Evolutionary conservation across 2,329 filamentous ascomycete species (phyloP).

Genomic region (Herpotrichia juniperi): DNA sequence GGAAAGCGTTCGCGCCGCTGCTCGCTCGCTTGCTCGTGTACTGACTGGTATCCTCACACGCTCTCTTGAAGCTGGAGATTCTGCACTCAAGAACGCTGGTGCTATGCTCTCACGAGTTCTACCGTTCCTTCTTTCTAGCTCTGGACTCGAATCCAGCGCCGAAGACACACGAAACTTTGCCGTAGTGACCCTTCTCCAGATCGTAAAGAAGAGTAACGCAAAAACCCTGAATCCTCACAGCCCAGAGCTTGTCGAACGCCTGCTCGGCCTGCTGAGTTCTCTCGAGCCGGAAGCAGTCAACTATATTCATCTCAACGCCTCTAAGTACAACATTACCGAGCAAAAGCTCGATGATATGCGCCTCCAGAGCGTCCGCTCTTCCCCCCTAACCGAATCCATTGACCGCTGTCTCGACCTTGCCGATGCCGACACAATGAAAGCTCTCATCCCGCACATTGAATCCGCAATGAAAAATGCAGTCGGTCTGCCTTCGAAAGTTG

Average conservation of each 20-base stretch:
- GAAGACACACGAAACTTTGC: constrained; percentile 87
- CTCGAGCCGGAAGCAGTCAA: constrained; percentile 90
- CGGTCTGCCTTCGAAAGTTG: constrained; percentile 92
- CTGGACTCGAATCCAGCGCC: constrained; percentile 86
- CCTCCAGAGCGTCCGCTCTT: constrained; percentile 79
- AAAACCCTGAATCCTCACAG: constrained; percentile 80
- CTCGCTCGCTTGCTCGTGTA: constrained; percentile 79
- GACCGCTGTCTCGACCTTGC: constrained; percentile 85
- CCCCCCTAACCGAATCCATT: constrained; percentile 90
- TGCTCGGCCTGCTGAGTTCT: constrained; percentile 82
- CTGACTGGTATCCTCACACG: constrained; percentile 86
- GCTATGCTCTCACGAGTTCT: constrained; percentile 86
- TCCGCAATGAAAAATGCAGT: constrained; percentile 83
- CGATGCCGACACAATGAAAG: constrained; percentile 77
- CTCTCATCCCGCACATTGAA: constrained; percentile 74
- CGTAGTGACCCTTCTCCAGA: constrained; percentile 78
- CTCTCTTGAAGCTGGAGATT: constrained; percentile 79
- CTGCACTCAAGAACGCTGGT: constrained; percentile 68
- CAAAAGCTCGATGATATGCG: constrained; percentile 90
- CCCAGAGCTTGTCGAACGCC: constrained; percentile 77
- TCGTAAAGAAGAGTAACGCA: constrained; percentile 85
- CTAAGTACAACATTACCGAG: constrained; percentile 80
- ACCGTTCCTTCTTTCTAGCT: constrained; percentile 87
- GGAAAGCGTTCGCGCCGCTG: constrained; percentile 80
- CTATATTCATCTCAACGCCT: constrained; percentile 88